Evolutionary conservation across 1,284 basidiomycete genomes (phyloP), one percentile per base, ranked within the genome.

Genomic region (Pseudozyma tsukubaensis): DNA sequence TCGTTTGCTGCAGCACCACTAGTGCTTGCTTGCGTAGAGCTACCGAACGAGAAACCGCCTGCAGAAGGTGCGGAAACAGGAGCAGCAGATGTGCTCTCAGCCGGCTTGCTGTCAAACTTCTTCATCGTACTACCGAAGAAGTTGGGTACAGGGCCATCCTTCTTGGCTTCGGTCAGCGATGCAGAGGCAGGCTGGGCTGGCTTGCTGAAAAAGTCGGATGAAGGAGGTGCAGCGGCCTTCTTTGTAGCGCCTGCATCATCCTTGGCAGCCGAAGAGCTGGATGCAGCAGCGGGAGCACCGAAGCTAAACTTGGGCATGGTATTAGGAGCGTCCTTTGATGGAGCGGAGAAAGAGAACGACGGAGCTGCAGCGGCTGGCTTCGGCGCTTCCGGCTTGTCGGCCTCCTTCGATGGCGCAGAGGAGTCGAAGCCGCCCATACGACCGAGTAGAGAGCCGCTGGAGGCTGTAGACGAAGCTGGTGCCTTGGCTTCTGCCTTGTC

Each of bases 131-230:
- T 75, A 16, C 70, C 73, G 51, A 80, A 80, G 53, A 80, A 82
- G 68, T 81, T 77, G 42, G 80, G 80, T 14, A 78, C 65, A 0
- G 80, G 79, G 6, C 79, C 79, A 50, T 76, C 72, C 44, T 82
- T 80, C 61, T 77, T 79, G 36, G 57, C 67, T 6, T 76, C 64
- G 13, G 16, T 56, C 14, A 63, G 57, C 13, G 70, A 59, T 16
- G 72, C 48, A 10, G 53, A 50, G n/a, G 74, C 56, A 21, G 75
- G 49, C 24, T 56, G 56, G 12, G 54, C 56, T 1, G 72, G 72
- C n/a, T 68, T 64, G 43, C 70, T 71, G 55, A 74, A 73, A 51
- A 74, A 74, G 61, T 66, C 60, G 2, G 71, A 71, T 5, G 72
- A 19, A 4, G 71, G 43, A 32, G 70, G 35, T 32, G 62, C 63